Percentiles rank a stretch among this genome's conserved stretches.
Evolutionary conservation across 1,284 basidiomycete genomes (phyloP).

Genomic region (Thelephora terrestris): DNA sequence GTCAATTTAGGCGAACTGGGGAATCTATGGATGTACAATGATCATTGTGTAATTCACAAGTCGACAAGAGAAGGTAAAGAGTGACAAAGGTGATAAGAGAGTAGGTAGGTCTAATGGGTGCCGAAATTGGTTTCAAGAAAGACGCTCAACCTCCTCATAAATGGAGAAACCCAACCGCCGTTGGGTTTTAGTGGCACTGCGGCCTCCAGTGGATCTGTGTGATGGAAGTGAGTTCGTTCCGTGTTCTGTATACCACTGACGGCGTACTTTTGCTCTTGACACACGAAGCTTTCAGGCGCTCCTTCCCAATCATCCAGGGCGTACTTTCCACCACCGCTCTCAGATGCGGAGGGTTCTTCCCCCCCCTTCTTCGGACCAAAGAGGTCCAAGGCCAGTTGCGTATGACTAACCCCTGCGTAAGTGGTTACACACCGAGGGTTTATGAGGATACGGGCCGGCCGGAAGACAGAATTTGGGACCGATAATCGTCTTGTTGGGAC

Average conservation of each 20-base stretch:
- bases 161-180: constrained; percentile 80
- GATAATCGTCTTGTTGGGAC: constrained; percentile 29
- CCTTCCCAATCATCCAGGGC: constrained; percentile 88
- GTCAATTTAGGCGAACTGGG: no score
- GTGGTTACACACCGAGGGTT: constrained; percentile 94
- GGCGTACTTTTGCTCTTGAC: constrained; percentile 81
- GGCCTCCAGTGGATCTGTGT: constrained; percentile 73
- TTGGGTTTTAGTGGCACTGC: constrained; percentile 86
- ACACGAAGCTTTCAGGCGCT: constrained; percentile 91
- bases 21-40: no score
- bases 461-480: constrained; percentile 83
- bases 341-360: constrained; percentile 19
- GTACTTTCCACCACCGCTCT: constrained; percentile 50
- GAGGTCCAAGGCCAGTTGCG: constrained; percentile 81
- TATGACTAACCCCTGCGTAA: constrained; percentile 91
- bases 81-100: not conserved
- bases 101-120: not conserved
- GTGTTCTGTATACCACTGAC: constrained; percentile 1
- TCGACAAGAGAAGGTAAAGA: no score
- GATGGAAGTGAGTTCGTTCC: constrained; percentile 4
- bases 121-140: not conserved
- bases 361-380: constrained; percentile 61
- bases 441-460: constrained; percentile 81
- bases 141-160: constrained; percentile 49
- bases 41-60: no score